Percentiles rank a stretch among this genome's conserved stretches.
Conservation (phyloP, 441 rosid species). For the Gossypium schwendimanii region DNA sequence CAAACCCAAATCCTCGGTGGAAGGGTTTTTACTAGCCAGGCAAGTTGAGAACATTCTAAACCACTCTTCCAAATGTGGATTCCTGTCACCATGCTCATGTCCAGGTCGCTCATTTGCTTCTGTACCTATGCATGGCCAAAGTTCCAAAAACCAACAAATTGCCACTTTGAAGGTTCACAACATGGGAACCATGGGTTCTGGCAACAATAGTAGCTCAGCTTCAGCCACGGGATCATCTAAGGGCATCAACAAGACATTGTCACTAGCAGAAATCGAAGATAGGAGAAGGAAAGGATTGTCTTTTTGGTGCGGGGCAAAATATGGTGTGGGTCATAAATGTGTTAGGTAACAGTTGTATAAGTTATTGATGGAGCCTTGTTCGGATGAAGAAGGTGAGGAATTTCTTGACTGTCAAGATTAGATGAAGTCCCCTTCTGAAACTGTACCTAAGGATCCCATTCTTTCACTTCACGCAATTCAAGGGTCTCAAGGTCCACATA, state of each 20-base stretch:
- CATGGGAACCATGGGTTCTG: background rate
- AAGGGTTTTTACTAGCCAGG: background rate
- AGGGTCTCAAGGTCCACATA: background rate
- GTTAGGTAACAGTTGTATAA: background rate
- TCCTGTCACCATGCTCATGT: background rate
- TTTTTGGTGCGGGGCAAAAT: background rate
- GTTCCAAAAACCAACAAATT: background rate
- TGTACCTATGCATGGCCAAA: background rate
- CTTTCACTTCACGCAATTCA: background rate
- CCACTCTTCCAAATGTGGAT: background rate
- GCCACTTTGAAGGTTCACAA: background rate
- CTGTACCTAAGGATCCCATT: background rate
- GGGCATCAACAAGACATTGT: background rate
- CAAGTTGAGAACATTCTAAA: background rate
- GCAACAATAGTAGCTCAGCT: background rate
- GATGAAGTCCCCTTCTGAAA: background rate
- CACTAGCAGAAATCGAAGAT: background rate
- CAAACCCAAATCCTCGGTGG: background rate
- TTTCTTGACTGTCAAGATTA: background rate
- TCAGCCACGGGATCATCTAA: background rate
- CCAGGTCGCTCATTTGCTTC: background rate
- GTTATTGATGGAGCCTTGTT: background rate
- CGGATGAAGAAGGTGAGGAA: background rate
- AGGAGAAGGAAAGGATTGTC: background rate
- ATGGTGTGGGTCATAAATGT: background rate